phyloP scores from a whole-genome alignment of 108 stramenopile genomes.

The Nitzschia palea region DNA sequence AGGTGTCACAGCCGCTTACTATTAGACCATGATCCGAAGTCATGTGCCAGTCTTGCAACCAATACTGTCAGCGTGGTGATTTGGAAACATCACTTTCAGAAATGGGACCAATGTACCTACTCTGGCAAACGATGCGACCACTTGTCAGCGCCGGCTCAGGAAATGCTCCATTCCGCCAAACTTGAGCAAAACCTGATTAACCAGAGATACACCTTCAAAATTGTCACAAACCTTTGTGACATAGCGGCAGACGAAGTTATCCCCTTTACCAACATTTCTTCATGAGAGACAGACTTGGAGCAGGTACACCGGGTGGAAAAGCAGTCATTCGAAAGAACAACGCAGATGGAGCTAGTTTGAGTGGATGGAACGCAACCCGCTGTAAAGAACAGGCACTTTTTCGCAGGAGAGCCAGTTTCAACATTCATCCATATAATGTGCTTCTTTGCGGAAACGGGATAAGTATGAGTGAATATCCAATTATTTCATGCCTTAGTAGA shows the following conservation, averaged over 20 bases:
- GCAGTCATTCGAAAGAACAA: conserved; percentile 90
- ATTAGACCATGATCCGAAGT: conserved; percentile 97
- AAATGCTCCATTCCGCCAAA: conserved; percentile 97
- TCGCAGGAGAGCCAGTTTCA: no score
- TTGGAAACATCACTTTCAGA: conserved; percentile 96
- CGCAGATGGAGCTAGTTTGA: conserved; percentile 76
- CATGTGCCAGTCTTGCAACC: conserved; percentile 91
- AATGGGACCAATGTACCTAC: conserved; percentile 90
- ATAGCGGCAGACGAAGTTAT: conserved; percentile 75
- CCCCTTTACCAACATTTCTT: conserved; percentile 66
- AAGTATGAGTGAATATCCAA: no score
- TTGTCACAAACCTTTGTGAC: conserved; percentile 86
- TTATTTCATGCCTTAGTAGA: no score
- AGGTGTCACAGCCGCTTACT: conserved; percentile 97
- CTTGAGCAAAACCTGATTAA: conserved; percentile 98
- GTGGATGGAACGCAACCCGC: no score
- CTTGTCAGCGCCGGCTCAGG: conserved; percentile 96
- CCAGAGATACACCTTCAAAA: conserved; percentile 99
- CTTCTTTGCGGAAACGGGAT: no score
- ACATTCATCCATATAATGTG: no score
- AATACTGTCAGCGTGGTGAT: conserved; percentile 95
- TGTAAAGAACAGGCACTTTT: no score
- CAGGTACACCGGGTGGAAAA: conserved; percentile 85
- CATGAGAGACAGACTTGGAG: conserved; percentile 75
- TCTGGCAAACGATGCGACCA: conserved; percentile 85